These are phyloP conservation scores for Hypoxylon sp. DNA, from an alignment of 2,329 filamentous ascomycete species.

Conservation along the genomic window DNA sequence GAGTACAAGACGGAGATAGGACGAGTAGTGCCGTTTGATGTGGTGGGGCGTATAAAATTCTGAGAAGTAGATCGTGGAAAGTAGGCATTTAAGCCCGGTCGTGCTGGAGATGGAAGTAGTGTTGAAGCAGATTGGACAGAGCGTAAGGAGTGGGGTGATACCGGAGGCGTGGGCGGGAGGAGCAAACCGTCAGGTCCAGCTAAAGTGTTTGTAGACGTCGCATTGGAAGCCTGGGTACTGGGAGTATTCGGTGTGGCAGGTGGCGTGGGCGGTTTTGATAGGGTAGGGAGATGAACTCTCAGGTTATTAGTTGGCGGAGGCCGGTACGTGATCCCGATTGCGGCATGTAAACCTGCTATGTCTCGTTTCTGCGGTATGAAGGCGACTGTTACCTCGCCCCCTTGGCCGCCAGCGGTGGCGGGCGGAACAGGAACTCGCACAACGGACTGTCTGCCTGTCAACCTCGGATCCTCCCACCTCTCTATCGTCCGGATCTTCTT, in stretches of 20 bases:
- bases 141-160: conserved; percentile 56
- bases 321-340: conserved; percentile 80
- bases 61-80: conserved; percentile 28
- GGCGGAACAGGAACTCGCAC: conserved; percentile 68
- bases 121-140: conserved; percentile 57
- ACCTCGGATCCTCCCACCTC: conserved; percentile 62
- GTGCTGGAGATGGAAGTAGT: conserved; percentile 50
- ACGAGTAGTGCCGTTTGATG: conserved; percentile 46
- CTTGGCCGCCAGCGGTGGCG: conserved; percentile 64
- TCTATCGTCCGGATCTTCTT: conserved; percentile 62
- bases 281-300: conserved; percentile 21
- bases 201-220: conserved; percentile 34
- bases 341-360: conserved; percentile 73
- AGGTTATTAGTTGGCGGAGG: conserved; percentile 62
- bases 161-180: conserved; percentile 56
- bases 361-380: conserved; percentile 74
- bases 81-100: conserved; percentile 26
- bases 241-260: conserved; percentile 53
- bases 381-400: conserved; percentile 79
- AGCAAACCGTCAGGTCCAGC: conserved; percentile 44
- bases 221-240: conserved; percentile 27
- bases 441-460: conserved; percentile 54
- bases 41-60: conserved; percentile 37
- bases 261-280: conserved; percentile 50
- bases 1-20: conserved; percentile 75